Conservation (phyloP, 2,329 filamentous ascomycete species). For the Trichoderma harzianum region DNA sequence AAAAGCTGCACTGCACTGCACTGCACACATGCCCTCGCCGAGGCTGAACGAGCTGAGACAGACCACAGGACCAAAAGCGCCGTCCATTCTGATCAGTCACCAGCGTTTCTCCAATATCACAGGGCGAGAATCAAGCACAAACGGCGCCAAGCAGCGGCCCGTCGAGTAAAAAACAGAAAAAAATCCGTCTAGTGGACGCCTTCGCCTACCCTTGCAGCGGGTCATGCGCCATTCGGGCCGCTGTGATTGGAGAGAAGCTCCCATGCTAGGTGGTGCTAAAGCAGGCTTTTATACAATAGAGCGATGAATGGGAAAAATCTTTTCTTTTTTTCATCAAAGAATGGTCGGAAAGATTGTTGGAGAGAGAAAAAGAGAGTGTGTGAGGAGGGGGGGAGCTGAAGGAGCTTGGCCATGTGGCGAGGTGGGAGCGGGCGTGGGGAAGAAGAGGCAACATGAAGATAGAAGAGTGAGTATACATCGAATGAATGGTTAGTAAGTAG, state of each 20-base stretch:
- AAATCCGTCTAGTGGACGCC: background rate
- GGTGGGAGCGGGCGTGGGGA: background rate
- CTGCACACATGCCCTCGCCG: no score
- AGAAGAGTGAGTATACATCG: background rate
- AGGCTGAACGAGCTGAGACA: background rate
- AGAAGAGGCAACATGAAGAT: background rate
- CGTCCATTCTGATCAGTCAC: background rate
- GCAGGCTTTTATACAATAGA: background rate
- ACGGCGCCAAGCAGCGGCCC: background rate
- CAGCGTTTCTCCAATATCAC: accelerated
- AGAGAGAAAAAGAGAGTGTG: background rate
- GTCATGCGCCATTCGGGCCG: background rate
- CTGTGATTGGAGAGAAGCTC: background rate
- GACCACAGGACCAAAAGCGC: background rate
- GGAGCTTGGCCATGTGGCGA: background rate
- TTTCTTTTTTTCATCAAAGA: background rate
- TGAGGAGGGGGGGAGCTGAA: background rate
- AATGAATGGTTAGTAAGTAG: background rate
- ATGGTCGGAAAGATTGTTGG: background rate
- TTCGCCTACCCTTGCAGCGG: background rate
- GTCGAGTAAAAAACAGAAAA: background rate
- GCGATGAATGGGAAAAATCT: background rate
- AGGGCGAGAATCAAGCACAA: background rate
- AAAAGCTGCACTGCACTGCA: background rate
- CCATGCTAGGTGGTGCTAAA: background rate